Conservation (phyloP, 768 basidiomycete genomes). For the Mycena galericulata region DNA sequence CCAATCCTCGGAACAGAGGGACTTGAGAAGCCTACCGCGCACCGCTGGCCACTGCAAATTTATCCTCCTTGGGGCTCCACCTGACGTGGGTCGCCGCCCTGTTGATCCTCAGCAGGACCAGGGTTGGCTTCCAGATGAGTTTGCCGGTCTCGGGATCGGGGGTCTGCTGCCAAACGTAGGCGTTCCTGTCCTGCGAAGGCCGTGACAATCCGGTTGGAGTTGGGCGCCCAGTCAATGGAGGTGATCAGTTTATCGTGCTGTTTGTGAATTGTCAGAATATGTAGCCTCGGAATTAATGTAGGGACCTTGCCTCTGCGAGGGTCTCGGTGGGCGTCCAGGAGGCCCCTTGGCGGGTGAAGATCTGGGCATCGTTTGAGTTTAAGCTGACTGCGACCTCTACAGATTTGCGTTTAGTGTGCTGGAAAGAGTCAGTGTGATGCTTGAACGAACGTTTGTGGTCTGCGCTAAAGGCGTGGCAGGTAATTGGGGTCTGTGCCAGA, state of each 20-base stretch:
- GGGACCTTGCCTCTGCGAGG: conserved; percentile 79
- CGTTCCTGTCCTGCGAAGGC: conserved; percentile 99
- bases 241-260: conserved; percentile 99
- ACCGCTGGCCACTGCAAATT: conserved; percentile 98
- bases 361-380: conserved; percentile 90
- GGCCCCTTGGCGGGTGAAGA: conserved; percentile 74
- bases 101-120: conserved; percentile 96
- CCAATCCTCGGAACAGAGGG: neutral
- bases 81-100: conserved; percentile 94
- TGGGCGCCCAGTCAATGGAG: conserved; percentile 98
- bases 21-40: conserved; percentile 71
- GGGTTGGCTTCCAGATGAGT: conserved; percentile 91
- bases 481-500: conserved; percentile 87
- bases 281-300: neutral
- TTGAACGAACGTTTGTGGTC: conserved; percentile 82
- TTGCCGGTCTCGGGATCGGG: conserved; percentile 79
- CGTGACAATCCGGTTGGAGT: conserved; percentile 97
- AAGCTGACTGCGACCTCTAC: conserved; percentile 92
- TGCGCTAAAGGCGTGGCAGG: conserved; percentile 91
- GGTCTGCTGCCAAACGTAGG: conserved; percentile 96
- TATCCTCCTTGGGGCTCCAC: conserved; percentile 98
- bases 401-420: conserved; percentile 3
- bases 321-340: conserved; percentile 82
- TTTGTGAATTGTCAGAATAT: neutral
- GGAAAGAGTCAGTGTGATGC: neutral